These are phyloP conservation scores for Psilocybe azurescens DNA, from an alignment of 768 basidiomycete genomes.

Conservation along the genomic window DNA sequence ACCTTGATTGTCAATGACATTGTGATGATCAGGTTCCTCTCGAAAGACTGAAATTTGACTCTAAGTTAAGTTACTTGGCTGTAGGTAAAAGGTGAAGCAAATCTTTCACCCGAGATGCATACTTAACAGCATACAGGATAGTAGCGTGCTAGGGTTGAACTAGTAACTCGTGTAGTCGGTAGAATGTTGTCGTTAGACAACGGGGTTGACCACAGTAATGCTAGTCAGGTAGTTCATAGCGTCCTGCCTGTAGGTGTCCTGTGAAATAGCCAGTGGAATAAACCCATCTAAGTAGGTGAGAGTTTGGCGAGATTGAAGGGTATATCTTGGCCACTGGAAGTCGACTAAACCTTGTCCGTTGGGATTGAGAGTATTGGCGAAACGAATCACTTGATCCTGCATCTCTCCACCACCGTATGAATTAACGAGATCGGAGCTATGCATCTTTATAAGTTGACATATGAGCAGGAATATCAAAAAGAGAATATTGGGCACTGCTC, in stretches of 20 bases:
- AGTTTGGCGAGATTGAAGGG: conserved; percentile 24
- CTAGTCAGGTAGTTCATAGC: conserved; percentile 32
- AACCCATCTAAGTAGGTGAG: conserved; percentile 37
- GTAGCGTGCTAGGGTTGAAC: too few species aligned
- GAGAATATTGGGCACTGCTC: conserved; percentile 18
- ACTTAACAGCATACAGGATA: too few species aligned
- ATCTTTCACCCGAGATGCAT: too few species aligned
- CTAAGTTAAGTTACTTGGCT: too few species aligned
- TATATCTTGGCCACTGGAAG: conserved; percentile 30
- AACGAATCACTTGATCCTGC: conserved; percentile 50
- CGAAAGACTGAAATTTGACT: too few species aligned
- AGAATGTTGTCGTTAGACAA: too few species aligned
- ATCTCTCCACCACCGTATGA: conserved; percentile 46
- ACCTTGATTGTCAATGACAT: too few species aligned
- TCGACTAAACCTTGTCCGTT: conserved; percentile 13
- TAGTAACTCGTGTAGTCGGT: too few species aligned
- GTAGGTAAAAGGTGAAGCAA: too few species aligned
- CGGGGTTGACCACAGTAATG: conserved; percentile 18
- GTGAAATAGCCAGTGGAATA: conserved; percentile 30
- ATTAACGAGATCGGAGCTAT: conserved; percentile 45
- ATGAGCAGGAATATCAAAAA: background rate
- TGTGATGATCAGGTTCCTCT: too few species aligned
- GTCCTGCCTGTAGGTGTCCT: conserved; percentile 33
- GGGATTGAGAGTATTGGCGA: conserved; percentile 35
- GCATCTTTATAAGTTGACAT: conserved; percentile 33